Base-by-base conservation (phyloP, 805 yeast species). In the Blastobotrys attinorum region DNA sequence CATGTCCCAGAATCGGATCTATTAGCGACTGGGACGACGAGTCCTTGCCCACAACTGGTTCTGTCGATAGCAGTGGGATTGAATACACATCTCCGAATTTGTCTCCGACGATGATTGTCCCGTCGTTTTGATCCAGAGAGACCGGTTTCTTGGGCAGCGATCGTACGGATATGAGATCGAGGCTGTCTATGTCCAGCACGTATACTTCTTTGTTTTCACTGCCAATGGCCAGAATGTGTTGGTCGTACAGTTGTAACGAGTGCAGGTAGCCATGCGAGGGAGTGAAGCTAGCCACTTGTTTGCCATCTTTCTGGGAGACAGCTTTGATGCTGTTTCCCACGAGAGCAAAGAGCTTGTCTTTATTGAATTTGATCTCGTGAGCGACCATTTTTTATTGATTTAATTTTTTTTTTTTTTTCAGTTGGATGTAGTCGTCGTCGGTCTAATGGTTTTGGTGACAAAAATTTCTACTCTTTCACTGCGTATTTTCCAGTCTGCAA, bases 31-130 rank as follows among this genome's bases (percentile, higher is more conserved):
- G 63, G 1, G 65, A 60, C 6, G 22, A 4, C 11, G 47, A 43
- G 13, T 42, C 51, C 31, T 49, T 45, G 20, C 43, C 43, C 4
- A 47, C 39, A 2, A 43, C 37, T 10, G 46, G 50, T 16, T 38
- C 47, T 3, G 61, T 53, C 11, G 60, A 58, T 18, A 65, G 65
- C 22, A 78, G 63, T 2, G 72, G 65, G 31, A 86, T 67, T 1
- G 72, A 61, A 60, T 85, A 92, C 4, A 88, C 96, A 63, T 92
- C 99, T 39, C 98, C 98, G 59, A 90, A 92, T 66, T 92, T 92
- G 62, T 92, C 98, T 17, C 95, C 96, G 20, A 89, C 73, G 2
- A 87, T 61, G 5, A 89, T 62, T 11, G 65, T 63, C 13, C 42
- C 50, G 47, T 74, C 77, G 45, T 75, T 76, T 29, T 79, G 64